Base-by-base conservation (phyloP, 805 yeast genomes). In the Kuraishia floccosa region DNA sequence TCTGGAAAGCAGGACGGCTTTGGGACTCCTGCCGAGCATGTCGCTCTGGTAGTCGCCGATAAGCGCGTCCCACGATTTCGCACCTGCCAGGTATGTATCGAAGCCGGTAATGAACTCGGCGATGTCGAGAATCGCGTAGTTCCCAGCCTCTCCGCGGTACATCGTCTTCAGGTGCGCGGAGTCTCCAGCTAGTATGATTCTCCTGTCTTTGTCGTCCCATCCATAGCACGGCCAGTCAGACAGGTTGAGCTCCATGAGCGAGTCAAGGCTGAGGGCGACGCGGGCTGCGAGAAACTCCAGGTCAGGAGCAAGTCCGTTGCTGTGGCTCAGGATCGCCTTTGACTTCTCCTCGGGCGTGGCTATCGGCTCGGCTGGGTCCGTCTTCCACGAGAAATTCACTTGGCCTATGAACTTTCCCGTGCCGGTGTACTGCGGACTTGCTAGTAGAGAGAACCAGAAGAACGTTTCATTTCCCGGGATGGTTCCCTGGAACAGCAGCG, bases 401-500 rank as follows among this genome's bases (percentile, higher is more conserved):
- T 42, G 46, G 8, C 44, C 39, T 29, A 35, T 17, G 17, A 39
- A 40, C n/a, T 23, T 28, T 2, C 11, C 27, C 8, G 33, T 30
- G 6, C 32, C 30, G 30, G 39, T 42, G 31, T 30, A 30, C 4
- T 12, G 14, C 5, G 44, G 44, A 4, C 40, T 34, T 4, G 43
- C 36, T 10, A 41, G 34, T 15, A 47, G 35, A 10, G 54, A 48
- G 30, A 47, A 47, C 54, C 54, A 50, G 31, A 49, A 49, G 30
- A 49, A 50, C 6, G 49, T 40, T 17, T 41, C 38, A 25, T 33
- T 40, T 7, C 21, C 24, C 4, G 54, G 54, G 6, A 43, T 44
- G 2, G 54, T 49, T 21, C 56, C 56, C 34, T 49, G 56, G 33
- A 50, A 50, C 26, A 49, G 30, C 5, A 50, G 36, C 6, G 52